Conservation (phyloP, 805 yeast genomes). For the Saturnispora halmiae region DNA sequence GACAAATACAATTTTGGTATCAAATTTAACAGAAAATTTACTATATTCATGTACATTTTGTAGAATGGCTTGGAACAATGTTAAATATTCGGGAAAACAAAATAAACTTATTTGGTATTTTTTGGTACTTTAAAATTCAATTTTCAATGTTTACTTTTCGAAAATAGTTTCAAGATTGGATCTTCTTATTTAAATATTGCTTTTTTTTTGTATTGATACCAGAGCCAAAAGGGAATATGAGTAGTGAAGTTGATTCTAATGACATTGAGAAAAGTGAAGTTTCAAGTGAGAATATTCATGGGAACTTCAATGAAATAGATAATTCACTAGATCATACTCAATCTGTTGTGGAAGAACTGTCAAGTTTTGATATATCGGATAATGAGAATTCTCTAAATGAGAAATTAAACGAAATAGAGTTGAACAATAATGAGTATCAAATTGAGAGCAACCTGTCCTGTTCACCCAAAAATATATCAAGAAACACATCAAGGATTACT, state of each 20-base stretch:
- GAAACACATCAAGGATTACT: slow-evolving; percentile 1
- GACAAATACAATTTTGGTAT: too few species aligned
- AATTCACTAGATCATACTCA: too few species aligned
- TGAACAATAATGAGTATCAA: not conserved
- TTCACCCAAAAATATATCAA: too few species aligned
- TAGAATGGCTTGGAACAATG: too few species aligned
- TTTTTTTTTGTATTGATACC: too few species aligned
- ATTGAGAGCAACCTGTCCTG: too few species aligned
- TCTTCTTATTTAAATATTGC: not conserved
- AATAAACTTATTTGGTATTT: not conserved
- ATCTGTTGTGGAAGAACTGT: slow-evolving; percentile 14
- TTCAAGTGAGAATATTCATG: not conserved
- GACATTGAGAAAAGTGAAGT: not conserved
- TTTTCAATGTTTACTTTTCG: slow-evolving; percentile 1
- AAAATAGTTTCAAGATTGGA: not conserved
- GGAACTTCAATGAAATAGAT: not conserved
- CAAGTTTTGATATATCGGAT: slow-evolving; percentile 15
- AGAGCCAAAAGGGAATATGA: too few species aligned
- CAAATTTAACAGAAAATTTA: too few species aligned
- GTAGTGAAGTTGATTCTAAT: not conserved
- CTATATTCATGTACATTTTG: too few species aligned
- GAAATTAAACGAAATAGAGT: not conserved
- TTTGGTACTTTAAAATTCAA: not conserved
- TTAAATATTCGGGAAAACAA: too few species aligned
- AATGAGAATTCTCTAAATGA: slow-evolving; percentile 1